Base-by-base conservation (phyloP, 2,329 filamentous ascomycete genomes). In the Fusarium ambrosium region DNA sequence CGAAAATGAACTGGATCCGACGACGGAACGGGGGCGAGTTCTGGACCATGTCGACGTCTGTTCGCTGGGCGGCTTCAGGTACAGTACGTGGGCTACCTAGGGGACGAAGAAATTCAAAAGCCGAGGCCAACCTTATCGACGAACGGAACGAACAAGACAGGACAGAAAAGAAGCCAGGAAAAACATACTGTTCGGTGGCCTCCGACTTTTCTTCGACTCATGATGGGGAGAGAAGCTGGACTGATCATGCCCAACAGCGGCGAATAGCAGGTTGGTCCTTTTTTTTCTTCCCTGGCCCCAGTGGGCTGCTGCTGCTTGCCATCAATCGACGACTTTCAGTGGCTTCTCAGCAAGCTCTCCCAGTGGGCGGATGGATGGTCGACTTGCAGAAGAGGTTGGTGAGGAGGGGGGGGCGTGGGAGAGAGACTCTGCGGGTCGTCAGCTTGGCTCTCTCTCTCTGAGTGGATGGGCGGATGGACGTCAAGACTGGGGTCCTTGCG, bases 141-240 rank as follows among this genome's bases (percentile, higher is more conserved):
- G 22, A 27, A 24, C 22, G 22, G n/a, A 14, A 48, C 43, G 24
- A 16, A 32, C 29, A 32, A 32, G 29, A 10, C 29, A 11, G 29
- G 24, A 34, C 18, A 18, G 27, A 62, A 43, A 59, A 45, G 13
- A 37, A 41, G 16, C 16, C 32, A 36, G 8, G 53, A 16, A 60
- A 59, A 37, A 16, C 45, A n/a, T 64, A 24, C 48, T 36, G 39
- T 53, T 63, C 66, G 51, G 62, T 67, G 56, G 62, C 45, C 62
- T 70, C 70, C 62, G 58, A 68, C 64, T 60, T 45, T 58, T 71
- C 62, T 70, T 66, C 66, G 58, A 64, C 64, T 61, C 55, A 64
- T 68, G 64, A 71, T 67, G 63, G 59, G 3, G 39, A 73, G 66
- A 70, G 55, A 62, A 36, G 34, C 36, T 66, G 36, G 61, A 64